phyloP scores from a whole-genome alignment of 257 asterid genomes.

The Forsythia suspensa region DNA sequence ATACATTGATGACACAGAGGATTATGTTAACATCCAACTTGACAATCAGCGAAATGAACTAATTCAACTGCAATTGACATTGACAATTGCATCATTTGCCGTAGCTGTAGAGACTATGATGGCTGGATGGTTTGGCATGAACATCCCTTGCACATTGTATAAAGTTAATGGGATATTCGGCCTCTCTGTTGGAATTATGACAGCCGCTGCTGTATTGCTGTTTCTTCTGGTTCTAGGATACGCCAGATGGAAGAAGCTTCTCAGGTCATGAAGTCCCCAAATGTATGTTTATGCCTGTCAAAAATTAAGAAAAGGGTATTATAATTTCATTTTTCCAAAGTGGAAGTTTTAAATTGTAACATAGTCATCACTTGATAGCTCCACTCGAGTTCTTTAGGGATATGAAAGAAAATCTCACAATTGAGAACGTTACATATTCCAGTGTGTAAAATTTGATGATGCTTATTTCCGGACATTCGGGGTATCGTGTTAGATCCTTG shows the following conservation, averaged over 20 bases:
- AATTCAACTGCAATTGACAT: slow-evolving; percentile 78
- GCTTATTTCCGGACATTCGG: no score
- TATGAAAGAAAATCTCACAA: neutral
- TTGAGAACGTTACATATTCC: neutral
- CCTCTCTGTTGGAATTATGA: slow-evolving; percentile 34
- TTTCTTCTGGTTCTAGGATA: slow-evolving; percentile 67
- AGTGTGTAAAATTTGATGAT: no score
- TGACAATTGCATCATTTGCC: slow-evolving; percentile 83
- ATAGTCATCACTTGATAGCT: neutral
- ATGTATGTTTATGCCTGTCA: neutral
- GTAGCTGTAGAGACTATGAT: slow-evolving; percentile 55
- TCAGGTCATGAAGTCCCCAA: slow-evolving; percentile 52
- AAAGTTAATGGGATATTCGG: slow-evolving; percentile 34
- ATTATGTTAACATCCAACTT: slow-evolving; percentile 86
- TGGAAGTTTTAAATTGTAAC: neutral
- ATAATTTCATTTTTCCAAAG: neutral
- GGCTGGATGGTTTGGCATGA: slow-evolving; percentile 84
- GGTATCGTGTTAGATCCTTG: neutral
- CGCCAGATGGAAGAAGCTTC: slow-evolving; percentile 91
- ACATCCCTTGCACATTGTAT: slow-evolving; percentile 60
- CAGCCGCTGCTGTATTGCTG: slow-evolving; percentile 45
- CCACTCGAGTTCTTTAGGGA: neutral
- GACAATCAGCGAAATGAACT: slow-evolving; percentile 91
- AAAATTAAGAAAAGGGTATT: neutral
- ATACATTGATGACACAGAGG: slow-evolving; percentile 91